Conservation (phyloP, 139 green algal species). For the Coccomyxa sp. region DNA sequence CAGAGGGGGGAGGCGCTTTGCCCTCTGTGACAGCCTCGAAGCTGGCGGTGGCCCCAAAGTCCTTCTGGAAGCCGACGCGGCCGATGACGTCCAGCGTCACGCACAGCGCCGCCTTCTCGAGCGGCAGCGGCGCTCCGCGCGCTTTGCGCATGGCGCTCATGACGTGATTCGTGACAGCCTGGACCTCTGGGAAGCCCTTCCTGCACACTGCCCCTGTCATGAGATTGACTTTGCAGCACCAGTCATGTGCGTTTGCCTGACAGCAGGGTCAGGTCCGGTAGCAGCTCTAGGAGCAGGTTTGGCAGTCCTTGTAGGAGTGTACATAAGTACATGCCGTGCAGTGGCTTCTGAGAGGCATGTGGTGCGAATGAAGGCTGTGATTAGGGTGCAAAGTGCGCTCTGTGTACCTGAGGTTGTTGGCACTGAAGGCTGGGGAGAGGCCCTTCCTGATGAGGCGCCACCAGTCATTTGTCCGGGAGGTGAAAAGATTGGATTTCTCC, state of each 20-base stretch:
- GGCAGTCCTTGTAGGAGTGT: too few relatives aligned
- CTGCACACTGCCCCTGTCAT: neutral
- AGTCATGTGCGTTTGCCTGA: too few relatives aligned
- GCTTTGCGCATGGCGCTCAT: neutral
- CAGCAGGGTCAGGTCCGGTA: too few relatives aligned
- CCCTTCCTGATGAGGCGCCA: conserved; percentile 19
- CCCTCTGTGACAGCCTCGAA: neutral
- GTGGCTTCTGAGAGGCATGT: too few relatives aligned
- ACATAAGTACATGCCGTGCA: too few relatives aligned
- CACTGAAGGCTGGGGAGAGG: conserved; percentile 12
- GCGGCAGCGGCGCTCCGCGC: neutral
- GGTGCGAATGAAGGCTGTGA: too few relatives aligned
- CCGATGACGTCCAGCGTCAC: conserved; percentile 11
- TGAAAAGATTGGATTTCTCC: neutral
- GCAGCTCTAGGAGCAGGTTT: too few relatives aligned
- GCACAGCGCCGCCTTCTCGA: neutral
- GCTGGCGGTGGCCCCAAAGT: conserved; percentile 10
- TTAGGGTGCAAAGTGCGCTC: too few relatives aligned
- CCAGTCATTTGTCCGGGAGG: neutral
- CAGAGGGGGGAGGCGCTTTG: neutral
- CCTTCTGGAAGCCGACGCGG: conserved; percentile 9
- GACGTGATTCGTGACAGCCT: neutral
- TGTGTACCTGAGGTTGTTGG: conserved; percentile 13
- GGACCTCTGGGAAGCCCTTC: neutral
- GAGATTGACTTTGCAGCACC: too few relatives aligned